phyloP scores from a whole-genome alignment of 345 rosid species.

The Euphorbia peplus region DNA sequence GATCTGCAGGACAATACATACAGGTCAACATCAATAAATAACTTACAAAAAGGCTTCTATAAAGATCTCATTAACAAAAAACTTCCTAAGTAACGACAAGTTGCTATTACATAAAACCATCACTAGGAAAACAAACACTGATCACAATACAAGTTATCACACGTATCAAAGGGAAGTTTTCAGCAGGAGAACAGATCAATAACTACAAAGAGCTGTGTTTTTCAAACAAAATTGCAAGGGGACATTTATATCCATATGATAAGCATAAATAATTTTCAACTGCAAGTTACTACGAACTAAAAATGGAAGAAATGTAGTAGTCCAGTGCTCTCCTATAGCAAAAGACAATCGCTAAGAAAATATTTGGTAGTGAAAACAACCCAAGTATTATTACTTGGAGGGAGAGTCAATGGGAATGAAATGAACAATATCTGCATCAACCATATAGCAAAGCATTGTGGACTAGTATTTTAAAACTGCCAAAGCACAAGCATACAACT shows the following conservation, averaged over 20 bases:
- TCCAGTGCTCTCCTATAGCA: neutral
- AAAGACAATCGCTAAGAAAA: neutral
- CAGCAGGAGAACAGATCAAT: too few relatives aligned
- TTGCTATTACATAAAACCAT: neutral
- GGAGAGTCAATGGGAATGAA: constrained; percentile 6
- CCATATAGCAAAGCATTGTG: constrained; percentile 10
- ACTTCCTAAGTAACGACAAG: neutral
- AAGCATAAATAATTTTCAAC: too few relatives aligned
- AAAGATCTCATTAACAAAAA: too few relatives aligned
- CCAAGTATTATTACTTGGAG: constrained; percentile 8
- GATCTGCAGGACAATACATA: constrained; percentile 27
- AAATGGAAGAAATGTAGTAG: neutral
- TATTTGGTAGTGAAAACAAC: neutral
- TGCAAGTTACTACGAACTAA: neutral
- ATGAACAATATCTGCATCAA: neutral
- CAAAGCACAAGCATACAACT: neutral
- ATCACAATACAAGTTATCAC: too few relatives aligned
- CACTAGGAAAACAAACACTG: neutral
- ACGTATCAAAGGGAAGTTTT: too few relatives aligned
- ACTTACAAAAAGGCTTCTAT: neutral
- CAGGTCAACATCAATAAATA: neutral
- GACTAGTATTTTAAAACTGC: neutral
- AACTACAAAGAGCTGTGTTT: too few relatives aligned
- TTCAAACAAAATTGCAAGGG: too few relatives aligned
- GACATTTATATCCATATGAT: too few relatives aligned